A percentile compares a stretch with the other conserved stretches of the same genome.
Conservation (phyloP, 352 stramenopile genomes). For the Phytophthora vignae region DNA sequence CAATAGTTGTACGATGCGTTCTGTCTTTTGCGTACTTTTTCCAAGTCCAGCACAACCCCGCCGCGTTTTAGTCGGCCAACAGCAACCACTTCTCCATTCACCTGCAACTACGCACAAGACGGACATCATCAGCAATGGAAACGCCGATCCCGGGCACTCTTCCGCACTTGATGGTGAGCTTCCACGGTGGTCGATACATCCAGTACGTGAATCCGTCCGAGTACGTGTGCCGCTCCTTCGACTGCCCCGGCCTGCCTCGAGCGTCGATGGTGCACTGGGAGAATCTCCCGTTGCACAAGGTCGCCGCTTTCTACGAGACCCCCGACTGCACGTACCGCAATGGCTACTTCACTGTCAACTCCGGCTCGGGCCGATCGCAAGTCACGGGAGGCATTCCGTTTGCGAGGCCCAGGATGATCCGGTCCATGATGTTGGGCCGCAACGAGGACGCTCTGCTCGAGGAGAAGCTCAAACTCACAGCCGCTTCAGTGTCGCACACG, state of each 20-base stretch:
- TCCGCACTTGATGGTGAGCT: too few species aligned
- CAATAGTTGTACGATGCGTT: too few species aligned
- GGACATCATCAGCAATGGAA: too few species aligned
- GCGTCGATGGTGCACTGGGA: not conserved
- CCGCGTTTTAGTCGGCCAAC: too few species aligned
- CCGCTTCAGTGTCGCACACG: not conserved
- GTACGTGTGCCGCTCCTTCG: slow-evolving; percentile 6
- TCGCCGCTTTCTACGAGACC: slow-evolving; percentile 22
- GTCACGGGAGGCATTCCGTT: not conserved
- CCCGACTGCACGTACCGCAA: slow-evolving; percentile 11
- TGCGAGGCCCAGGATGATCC: not conserved
- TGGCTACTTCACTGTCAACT: slow-evolving; percentile 9
- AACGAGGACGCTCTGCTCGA: slow-evolving; percentile 8
- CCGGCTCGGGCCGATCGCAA: not conserved
- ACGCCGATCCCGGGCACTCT: too few species aligned
- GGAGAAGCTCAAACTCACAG: slow-evolving; percentile 1
- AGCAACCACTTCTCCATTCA: too few species aligned
- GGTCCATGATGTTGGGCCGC: slow-evolving; percentile 17
- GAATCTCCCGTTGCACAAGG: slow-evolving; percentile 16
- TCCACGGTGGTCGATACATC: too few species aligned
- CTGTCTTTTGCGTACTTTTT: too few species aligned
- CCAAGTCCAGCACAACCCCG: too few species aligned
- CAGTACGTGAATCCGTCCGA: not conserved
- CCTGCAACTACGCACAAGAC: too few species aligned
- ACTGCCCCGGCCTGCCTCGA: not conserved